Conservation (phyloP, 768 basidiomycete genomes). For the Auriscalpium orientale region DNA sequence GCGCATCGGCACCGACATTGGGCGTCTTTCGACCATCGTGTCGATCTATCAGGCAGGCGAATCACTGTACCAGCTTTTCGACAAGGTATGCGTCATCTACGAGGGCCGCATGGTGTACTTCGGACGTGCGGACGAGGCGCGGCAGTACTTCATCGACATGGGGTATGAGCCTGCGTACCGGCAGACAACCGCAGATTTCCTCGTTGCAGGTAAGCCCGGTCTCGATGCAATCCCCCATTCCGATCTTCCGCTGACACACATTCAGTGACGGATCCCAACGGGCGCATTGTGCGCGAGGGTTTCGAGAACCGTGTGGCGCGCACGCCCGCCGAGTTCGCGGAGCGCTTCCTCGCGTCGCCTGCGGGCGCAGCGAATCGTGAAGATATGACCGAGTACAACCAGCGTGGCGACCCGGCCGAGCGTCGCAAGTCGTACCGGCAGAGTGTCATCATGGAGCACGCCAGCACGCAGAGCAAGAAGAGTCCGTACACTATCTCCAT, state of each 20-base stretch:
- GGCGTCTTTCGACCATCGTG: conserved; percentile 51
- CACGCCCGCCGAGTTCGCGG: conserved; percentile 50
- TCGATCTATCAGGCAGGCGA: conserved; percentile 84
- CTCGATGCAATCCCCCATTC: too few relatives aligned
- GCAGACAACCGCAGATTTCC: conserved; percentile 56
- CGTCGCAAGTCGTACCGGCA: conserved; percentile 34
- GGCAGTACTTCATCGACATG: conserved; percentile 67
- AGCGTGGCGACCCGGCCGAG: conserved; percentile 38
- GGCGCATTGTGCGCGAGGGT: conserved; percentile 41
- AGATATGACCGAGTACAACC: conserved; percentile 40
- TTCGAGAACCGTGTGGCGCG: conserved; percentile 36
- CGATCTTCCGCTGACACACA: neutral
- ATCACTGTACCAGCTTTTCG: conserved; percentile 54
- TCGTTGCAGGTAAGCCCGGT: conserved; percentile 32
- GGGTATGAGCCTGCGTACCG: conserved; percentile 47
- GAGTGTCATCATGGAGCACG: conserved; percentile 45
- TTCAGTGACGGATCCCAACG: conserved; percentile 51
- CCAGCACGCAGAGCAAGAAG: conserved; percentile 32
- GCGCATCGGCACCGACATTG: conserved; percentile 46
- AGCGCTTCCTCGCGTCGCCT: conserved; percentile 26
- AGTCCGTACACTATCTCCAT: conserved; percentile 32
- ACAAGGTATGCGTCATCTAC: conserved; percentile 76
- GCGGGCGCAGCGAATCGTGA: conserved; percentile 33
- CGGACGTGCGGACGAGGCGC: conserved; percentile 56
- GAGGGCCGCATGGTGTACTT: conserved; percentile 71